Base-by-base conservation (phyloP, 495 filamentous ascomycete genomes). In the Barbatosphaeria neglecta region DNA sequence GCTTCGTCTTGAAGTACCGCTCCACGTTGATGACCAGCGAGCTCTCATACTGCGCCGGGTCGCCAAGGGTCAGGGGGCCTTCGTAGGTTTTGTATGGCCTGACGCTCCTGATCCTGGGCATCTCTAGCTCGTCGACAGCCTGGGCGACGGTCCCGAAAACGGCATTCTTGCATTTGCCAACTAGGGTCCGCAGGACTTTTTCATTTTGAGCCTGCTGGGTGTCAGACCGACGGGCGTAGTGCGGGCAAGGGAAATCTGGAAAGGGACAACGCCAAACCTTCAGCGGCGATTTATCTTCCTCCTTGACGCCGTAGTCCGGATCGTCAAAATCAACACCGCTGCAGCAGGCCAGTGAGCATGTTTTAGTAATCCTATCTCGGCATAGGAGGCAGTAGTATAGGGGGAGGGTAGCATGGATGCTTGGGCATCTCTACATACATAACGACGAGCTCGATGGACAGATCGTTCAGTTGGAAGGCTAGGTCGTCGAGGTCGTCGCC, bases 241-340 rank as follows among this genome's bases (percentile, higher is more conserved):
- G n/a, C n/a, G n/a, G n/a, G n/a, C n/a, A n/a, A n/a, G n/a, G n/a
- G n/a, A n/a, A n/a, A n/a, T n/a, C n/a, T n/a, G n/a, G 19, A n/a
- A 25, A 18, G 11, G 7, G 17, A 35, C 9, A 24, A 40, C 1
- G n/a, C 35, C 38, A 24, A 52, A 81, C 76, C 73, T 96, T 96
- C 46, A 59, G 49, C 3, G 54, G 47, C 42, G 77, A 69, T 62
- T 99, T 99, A 53, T 84, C 79, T 62, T 99, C 90, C 68, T 99
- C 90, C 61, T 90, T 93, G 56, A 86, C 83, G 22, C 90, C 89
- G 56, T 80, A 95, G 24, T 95, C 89, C 4, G 80, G 58, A 66
- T 96, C 93, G 53, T 99, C 89, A 60, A 97, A 97, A 64, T 99
- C 92, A 22, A 90, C 76, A 6, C 92, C 92, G 44, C 88, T 94